Percentiles rank a stretch among this genome's conserved stretches.
These are phyloP conservation scores for Nyctanthes arbortristis DNA, from an alignment of 257 asterid genomes.

Conservation along the genomic window DNA sequence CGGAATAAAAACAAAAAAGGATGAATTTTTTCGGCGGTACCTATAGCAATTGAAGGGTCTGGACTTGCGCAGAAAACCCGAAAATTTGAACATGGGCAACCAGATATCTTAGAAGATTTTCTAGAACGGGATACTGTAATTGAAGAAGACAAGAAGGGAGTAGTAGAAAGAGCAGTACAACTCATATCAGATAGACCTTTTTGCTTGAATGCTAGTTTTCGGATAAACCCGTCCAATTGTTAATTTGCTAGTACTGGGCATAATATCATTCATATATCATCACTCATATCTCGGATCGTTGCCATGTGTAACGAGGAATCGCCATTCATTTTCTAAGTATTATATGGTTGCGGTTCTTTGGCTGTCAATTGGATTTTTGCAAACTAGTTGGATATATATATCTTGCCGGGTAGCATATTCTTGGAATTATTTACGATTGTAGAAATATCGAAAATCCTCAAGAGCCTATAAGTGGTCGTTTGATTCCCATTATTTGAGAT, in stretches of 20 bases:
- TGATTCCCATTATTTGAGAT: too few relatives aligned
- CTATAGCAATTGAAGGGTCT: constrained; percentile 47
- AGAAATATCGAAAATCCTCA: too few relatives aligned
- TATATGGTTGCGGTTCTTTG: neutral
- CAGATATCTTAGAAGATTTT: constrained; percentile 28
- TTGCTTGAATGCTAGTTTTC: neutral
- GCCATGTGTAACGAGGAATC: neutral
- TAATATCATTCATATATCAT: neutral
- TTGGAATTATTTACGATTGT: too few relatives aligned
- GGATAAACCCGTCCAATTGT: neutral
- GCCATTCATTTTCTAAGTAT: neutral
- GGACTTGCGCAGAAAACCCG: constrained; percentile 48
- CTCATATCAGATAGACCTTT: constrained; percentile 32
- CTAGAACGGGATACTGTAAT: constrained; percentile 30
- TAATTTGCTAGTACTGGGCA: neutral
- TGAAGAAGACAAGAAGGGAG: constrained; percentile 41
- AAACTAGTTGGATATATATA: neutral
- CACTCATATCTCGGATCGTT: neutral
- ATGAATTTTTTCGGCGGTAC: constrained; percentile 27
- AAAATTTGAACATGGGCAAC: constrained; percentile 23
- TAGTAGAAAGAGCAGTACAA: constrained; percentile 33
- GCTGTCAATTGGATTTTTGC: neutral
- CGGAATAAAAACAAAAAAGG: neutral
- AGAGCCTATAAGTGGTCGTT: too few relatives aligned
- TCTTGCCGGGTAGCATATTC: neutral